phyloP scores from a whole-genome alignment of 192 early-diverging fungal species.

The Coemansia sp. region DNA sequence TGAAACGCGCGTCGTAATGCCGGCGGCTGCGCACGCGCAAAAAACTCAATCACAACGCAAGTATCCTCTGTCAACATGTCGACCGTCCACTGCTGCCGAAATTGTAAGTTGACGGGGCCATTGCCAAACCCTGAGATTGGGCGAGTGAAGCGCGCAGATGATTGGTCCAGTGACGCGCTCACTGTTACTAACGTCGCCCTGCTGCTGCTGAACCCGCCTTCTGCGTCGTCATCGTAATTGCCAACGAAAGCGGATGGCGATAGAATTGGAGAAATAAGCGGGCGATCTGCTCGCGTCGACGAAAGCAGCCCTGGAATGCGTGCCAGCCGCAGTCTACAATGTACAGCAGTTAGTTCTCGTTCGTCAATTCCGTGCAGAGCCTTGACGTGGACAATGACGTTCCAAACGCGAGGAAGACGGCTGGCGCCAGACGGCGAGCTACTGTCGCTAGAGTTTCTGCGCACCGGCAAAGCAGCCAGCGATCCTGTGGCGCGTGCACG shows the following conservation, averaged over 20 bases:
- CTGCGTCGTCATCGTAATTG: not conserved
- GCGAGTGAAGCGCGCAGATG: conserved; percentile 11
- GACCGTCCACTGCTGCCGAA: conserved; percentile 43
- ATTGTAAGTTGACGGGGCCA: conserved; percentile 36
- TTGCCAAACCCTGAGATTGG: conserved; percentile 39
- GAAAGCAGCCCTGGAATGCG: conserved; percentile 26
- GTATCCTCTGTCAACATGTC: conserved; percentile 31
- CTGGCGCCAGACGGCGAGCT: no score
- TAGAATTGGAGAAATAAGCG: conserved; percentile 14
- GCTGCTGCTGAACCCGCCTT: no score
- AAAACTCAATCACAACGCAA: conserved; percentile 40
- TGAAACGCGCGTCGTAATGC: conserved; percentile 42
- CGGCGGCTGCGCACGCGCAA: conserved; percentile 29
- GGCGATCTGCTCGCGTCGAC: conserved; percentile 2
- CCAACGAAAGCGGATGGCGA: conserved; percentile 1
- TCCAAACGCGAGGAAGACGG: conserved; percentile 19
- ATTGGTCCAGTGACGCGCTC: conserved; percentile 17
- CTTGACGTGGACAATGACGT: conserved; percentile 40
- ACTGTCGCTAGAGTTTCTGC: not conserved
- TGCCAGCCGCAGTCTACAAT: conserved; percentile 42
- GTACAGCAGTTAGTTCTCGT: conserved; percentile 32
- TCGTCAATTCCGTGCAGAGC: conserved; percentile 32
- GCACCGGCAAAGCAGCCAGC: conserved; percentile 37
- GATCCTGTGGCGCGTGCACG: conserved; percentile 28
- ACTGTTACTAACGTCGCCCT: conserved; percentile 12